Evolutionary conservation across 371 early-diverging fungal genomes (phyloP).

Genomic region (Capillidium rhysosporum): DNA sequence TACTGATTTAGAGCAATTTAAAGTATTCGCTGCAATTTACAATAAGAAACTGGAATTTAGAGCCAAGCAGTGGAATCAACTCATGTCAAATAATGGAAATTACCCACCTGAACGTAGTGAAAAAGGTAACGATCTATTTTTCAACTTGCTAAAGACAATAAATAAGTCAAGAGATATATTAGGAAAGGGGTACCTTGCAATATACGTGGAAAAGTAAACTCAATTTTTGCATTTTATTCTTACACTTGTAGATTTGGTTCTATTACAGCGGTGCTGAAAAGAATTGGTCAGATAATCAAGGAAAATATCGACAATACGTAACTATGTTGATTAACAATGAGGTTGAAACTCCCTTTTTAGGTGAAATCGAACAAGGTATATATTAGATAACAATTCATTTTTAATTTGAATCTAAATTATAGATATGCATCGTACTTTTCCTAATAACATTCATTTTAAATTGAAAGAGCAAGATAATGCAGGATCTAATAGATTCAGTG

Average conservation of each 20-base stretch:
- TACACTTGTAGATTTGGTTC: constrained; percentile 41
- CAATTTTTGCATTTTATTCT: neutral
- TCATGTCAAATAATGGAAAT: constrained; percentile 29
- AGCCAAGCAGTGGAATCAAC: constrained; percentile 31
- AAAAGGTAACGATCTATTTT: neutral
- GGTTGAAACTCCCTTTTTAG: constrained; percentile 36
- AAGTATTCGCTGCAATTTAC: constrained; percentile 31
- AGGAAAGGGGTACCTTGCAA: constrained; percentile 57
- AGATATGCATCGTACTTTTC: constrained; percentile 67
- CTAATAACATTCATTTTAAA: constrained; percentile 51
- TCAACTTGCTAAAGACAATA: neutral
- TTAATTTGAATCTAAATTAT: neutral
- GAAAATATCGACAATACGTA: constrained; percentile 30
- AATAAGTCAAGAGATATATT: constrained; percentile 49
- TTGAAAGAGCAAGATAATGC: constrained; percentile 16
- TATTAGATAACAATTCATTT: neutral
- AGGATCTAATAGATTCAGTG: constrained; percentile 17
- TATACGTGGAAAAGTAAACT: neutral
- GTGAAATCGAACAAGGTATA: constrained; percentile 48
- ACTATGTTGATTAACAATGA: constrained; percentile 26
- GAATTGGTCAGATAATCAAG: constrained; percentile 32
- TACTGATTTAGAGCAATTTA: constrained; percentile 28
- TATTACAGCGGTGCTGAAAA: constrained; percentile 61
- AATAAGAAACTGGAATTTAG: constrained; percentile 31
- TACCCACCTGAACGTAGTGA: constrained; percentile 17